These are phyloP conservation scores for Coemansia sp. DNA, from an alignment of 192 early-diverging fungal species.

Conservation along the genomic window DNA sequence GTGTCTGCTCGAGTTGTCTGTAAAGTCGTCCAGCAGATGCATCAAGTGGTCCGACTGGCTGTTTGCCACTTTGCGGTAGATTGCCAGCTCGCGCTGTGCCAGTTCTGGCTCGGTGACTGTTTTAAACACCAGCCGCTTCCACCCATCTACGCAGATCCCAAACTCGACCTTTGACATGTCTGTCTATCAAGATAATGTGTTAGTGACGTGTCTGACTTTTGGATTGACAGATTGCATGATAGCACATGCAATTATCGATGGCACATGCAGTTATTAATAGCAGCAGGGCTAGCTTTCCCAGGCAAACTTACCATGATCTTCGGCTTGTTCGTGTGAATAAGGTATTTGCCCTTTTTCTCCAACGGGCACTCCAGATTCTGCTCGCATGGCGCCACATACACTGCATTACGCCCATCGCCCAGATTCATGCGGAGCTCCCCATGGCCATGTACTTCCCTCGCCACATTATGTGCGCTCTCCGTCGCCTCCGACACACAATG, in stretches of 20 bases:
- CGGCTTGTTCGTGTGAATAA: conserved; percentile 49
- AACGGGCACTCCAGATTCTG: conserved; percentile 46
- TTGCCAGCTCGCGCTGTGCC: conserved; percentile 58
- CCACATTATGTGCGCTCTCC: conserved; percentile 28
- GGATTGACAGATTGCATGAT: neutral
- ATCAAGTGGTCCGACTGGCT: conserved; percentile 53
- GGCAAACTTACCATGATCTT: conserved; percentile 53
- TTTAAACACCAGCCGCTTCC: conserved; percentile 64
- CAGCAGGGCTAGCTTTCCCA: neutral
- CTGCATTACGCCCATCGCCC: conserved; percentile 47
- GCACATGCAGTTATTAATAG: conserved; percentile 1
- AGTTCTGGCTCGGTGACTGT: conserved; percentile 58
- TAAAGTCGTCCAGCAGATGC: conserved; percentile 62
- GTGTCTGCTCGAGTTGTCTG: conserved; percentile 56
- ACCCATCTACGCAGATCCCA: conserved; percentile 61
- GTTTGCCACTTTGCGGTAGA: conserved; percentile 51
- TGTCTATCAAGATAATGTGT: conserved; percentile 41
- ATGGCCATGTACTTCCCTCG: conserved; percentile 16
- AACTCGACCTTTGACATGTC: conserved; percentile 64
- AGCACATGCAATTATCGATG: conserved; percentile 11
- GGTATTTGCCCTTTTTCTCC: conserved; percentile 51
- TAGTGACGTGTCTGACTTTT: neutral
- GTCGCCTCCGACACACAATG: conserved; percentile 44
- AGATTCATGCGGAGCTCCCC: conserved; percentile 52
- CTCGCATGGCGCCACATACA: conserved; percentile 55